Evolutionary conservation across 176 grass and related monocot genomes (phyloP).

Genomic region (Avena atlantica): DNA sequence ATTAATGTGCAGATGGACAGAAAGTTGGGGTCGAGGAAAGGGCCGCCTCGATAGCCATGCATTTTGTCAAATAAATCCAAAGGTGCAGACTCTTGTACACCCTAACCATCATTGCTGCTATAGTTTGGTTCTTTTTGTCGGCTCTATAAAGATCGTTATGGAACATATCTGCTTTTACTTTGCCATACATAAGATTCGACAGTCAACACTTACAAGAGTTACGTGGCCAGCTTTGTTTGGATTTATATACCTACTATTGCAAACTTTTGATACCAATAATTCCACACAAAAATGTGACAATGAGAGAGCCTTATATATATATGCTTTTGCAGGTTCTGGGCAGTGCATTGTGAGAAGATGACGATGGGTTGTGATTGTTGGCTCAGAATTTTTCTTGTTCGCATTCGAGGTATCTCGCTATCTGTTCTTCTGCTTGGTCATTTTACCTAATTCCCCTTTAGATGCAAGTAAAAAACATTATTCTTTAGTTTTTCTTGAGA

Average conservation of each 20-base stretch:
- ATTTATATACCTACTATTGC: neutral
- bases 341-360: conserved; percentile 9
- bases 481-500: neutral
- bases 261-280: conserved; percentile 17
- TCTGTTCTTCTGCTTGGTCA: conserved; percentile 5
- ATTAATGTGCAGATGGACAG: conserved; percentile 3
- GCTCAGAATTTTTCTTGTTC: neutral
- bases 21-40: conserved; percentile 1
- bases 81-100: conserved; percentile 6
- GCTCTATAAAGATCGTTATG: neutral
- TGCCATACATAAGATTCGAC: neutral
- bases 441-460: neutral
- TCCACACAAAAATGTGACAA: neutral
- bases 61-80: neutral
- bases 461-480: neutral
- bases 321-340: neutral
- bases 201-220: neutral
- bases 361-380: neutral
- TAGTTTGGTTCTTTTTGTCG: neutral
- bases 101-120: neutral
- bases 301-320: neutral
- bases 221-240: neutral
- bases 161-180: neutral
- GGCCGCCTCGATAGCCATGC: neutral
- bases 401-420: neutral